Percentiles rank a stretch among this genome's conserved stretches.
Conservation (phyloP, 345 rosid genomes). For the Euphorbia tirucalli region DNA sequence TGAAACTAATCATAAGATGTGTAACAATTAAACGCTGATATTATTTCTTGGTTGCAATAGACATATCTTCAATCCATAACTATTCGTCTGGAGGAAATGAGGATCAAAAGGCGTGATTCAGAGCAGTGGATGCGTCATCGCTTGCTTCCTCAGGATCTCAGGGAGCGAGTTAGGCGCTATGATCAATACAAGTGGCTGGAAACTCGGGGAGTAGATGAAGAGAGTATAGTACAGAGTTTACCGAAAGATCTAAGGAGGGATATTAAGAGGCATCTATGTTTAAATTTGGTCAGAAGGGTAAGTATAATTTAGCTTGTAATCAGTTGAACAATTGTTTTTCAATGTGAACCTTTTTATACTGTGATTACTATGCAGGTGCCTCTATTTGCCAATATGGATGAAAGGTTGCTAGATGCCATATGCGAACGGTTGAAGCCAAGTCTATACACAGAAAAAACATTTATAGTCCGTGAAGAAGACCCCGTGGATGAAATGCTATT, state of each 20-base stretch:
- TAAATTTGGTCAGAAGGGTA: constrained; percentile 83
- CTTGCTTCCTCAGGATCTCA: constrained; percentile 67
- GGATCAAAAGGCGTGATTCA: constrained; percentile 85
- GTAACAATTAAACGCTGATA: no score
- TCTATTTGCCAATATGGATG: constrained; percentile 84
- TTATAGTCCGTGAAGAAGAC: constrained; percentile 79
- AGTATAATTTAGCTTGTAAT: constrained; percentile 10
- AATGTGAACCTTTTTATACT: not conserved
- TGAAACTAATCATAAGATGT: no score
- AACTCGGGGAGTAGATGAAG: constrained; percentile 77
- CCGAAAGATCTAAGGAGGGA: constrained; percentile 89
- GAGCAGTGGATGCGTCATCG: constrained; percentile 98
- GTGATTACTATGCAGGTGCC: constrained; percentile 49
- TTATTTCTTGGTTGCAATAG: constrained; percentile 38
- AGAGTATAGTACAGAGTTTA: constrained; percentile 62
- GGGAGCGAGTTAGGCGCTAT: constrained; percentile 63
- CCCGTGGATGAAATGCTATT: constrained; percentile 89
- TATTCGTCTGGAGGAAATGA: constrained; percentile 87
- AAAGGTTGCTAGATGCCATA: constrained; percentile 75
- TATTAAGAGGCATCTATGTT: constrained; percentile 83
- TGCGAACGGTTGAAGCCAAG: constrained; percentile 88
- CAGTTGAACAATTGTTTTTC: not conserved
- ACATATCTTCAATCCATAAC: constrained; percentile 82
- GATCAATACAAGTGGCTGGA: constrained; percentile 82
- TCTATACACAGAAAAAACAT: constrained; percentile 66